phyloP scores from a whole-genome alignment of 345 rosid genomes.

The Hypericum androsaemum region DNA sequence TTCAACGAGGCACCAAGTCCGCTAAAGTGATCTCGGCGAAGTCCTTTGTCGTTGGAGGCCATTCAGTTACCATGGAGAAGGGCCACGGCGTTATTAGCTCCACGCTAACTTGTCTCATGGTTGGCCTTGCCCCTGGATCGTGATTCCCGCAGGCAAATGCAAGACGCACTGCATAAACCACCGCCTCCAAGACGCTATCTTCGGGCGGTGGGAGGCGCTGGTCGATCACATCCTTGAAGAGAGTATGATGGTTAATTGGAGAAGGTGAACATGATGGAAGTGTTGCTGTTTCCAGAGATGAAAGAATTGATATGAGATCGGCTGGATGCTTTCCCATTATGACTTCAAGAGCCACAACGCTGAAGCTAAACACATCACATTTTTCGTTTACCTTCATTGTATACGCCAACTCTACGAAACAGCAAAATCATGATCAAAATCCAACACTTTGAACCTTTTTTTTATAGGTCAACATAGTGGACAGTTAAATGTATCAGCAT shows the following conservation, averaged over 20 bases:
- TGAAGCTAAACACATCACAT: constrained; percentile 11
- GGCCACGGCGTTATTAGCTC: not conserved
- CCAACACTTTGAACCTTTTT: not conserved
- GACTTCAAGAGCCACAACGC: constrained; percentile 10
- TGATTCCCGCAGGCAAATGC: not conserved
- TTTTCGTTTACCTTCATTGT: constrained; percentile 7
- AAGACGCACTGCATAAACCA: no score
- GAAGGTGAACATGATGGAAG: no score
- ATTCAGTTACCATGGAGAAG: not conserved
- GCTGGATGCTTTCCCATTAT: constrained; percentile 14
- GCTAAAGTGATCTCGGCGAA: no score
- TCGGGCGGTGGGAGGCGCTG: not conserved
- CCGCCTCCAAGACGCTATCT: no score
- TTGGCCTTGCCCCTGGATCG: not conserved
- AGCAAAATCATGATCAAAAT: no score
- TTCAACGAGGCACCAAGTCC: no score
- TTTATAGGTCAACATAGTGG: no score
- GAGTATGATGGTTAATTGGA: not conserved
- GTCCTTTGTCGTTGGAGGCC: no score
- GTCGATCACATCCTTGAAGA: not conserved
- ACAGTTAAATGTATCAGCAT: no score
- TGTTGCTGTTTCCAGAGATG: no score
- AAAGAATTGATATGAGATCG: not conserved
- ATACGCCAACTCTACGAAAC: constrained; percentile 9
- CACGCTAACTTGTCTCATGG: not conserved